Evolutionary conservation across 306 rosid genomes (phyloP), one percentile per base, ranked within the genome.

Genomic region (Pyrus pyrifolia): DNA sequence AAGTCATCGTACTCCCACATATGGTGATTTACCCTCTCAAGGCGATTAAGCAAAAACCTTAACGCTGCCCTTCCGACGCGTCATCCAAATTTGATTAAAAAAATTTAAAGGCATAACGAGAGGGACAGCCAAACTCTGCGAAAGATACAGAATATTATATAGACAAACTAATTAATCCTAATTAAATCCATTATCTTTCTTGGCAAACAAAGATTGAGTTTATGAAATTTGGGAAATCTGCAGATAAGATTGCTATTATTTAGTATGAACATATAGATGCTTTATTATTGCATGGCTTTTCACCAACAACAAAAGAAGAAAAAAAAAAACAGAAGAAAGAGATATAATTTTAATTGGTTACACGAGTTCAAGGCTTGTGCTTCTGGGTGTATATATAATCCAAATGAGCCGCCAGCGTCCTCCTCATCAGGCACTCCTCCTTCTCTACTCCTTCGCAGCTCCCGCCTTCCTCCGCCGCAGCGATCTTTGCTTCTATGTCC

Each of bases 311-410:
- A 30, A 30, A 3, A 19, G 1, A 44, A 61, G n/a, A n/a, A 19
- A 11, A 11, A 19, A 31, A 2, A 58, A 61, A 27, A 11, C 6
- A 25, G 1, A 25, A 25, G 40, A 35, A 35, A 35, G 53, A 30
- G 21, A 13, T 2, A 44, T 17, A 30, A 42, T 12, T 15, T 8
- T n/a, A 6, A 14, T 60, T 55, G 33, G 30, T 52, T 23, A 67
- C 70, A 15, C 31, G 71, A 22, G 60, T 70, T 84, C 80, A 78
- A 15, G 91, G 87, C 31, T 85, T 81, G 29, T 79, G 81, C 62
- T 87, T 82, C 82, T 85, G 87, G 8, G 97, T 87, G 29, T 93
- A 93, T 81, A 93, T 87, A 62, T 93, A 93, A 87, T 93, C 97
- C 3, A 76, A 13, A 79, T 94, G 96, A 58, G 94, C 98, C 2